These are phyloP conservation scores for Puccinia polysora DNA, from an alignment of 1,284 basidiomycete genomes.

Conservation along the genomic window DNA sequence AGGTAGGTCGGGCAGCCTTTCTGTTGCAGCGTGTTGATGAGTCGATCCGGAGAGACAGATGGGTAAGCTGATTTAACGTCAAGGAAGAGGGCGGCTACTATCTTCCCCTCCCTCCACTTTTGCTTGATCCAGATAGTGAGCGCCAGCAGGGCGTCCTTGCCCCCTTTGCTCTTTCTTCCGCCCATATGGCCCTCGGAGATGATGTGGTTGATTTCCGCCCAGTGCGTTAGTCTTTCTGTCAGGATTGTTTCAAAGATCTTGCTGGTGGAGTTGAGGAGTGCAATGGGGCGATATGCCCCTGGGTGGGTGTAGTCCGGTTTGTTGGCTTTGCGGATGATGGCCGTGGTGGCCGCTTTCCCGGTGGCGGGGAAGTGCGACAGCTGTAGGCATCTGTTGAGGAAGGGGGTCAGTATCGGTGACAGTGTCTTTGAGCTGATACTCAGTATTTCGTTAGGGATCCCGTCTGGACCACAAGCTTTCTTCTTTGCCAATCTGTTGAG, in stretches of 20 bases:
- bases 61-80: slow-evolving; percentile 11
- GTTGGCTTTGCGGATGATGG: not conserved
- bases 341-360: not conserved
- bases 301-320: not conserved
- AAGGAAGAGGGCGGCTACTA: not conserved
- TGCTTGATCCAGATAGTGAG: not conserved
- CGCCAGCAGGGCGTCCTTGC: not conserved
- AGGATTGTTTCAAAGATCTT: not conserved
- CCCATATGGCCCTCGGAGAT: not conserved
- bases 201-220: not conserved
- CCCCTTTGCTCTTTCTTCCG: not conserved
- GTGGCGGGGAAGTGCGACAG: not conserved
- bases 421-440: not conserved
- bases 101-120: not conserved
- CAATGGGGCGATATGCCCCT: not conserved
- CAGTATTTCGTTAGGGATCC: not conserved
- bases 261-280: not conserved
- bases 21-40: not conserved
- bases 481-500: not conserved
- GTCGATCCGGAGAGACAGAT: not conserved
- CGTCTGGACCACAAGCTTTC: not conserved
- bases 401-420: not conserved
- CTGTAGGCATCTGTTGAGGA: not conserved
- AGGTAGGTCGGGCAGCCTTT: not conserved
- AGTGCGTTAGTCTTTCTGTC: not conserved